These are phyloP conservation scores for Floccularia luteovirens DNA, from an alignment of 768 basidiomycete species.

Conservation along the genomic window DNA sequence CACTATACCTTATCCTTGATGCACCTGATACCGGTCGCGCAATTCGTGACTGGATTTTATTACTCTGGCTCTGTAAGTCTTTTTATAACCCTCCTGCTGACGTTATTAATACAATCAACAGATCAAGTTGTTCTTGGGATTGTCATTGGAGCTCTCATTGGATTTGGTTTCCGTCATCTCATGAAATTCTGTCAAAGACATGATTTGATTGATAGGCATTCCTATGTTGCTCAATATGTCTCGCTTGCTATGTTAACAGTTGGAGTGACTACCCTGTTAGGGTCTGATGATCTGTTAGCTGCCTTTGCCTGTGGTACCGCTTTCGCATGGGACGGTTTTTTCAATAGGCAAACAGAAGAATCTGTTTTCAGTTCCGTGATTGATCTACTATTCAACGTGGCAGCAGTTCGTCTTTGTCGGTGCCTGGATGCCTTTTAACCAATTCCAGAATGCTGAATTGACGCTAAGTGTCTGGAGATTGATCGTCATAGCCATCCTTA, in stretches of 20 bases:
- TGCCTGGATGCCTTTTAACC: conserved; percentile 92
- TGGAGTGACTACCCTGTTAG: conserved; percentile 78
- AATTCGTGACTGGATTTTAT: conserved; percentile 80
- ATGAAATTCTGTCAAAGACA: conserved; percentile 90
- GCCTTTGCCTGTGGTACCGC: conserved; percentile 94
- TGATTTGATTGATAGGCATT: conserved; percentile 87
- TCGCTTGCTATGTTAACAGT: conserved; percentile 79
- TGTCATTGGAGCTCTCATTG: conserved; percentile 67
- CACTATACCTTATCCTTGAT: conserved; percentile 82
- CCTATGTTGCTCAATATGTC: conserved; percentile 89
- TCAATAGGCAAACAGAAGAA: conserved; percentile 91
- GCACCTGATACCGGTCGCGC: conserved; percentile 48
- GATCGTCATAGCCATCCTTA: conserved; percentile 71
- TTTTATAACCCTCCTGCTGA: conserved; percentile 9
- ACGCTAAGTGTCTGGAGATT: conserved; percentile 81
- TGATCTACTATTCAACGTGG: conserved; percentile 92
- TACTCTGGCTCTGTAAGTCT: conserved; percentile 77
- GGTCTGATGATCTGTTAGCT: conserved; percentile 90
- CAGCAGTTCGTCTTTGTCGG: conserved; percentile 95
- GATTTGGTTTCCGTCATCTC: conserved; percentile 75
- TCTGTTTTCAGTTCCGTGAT: conserved; percentile 94
- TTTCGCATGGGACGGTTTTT: conserved; percentile 96
- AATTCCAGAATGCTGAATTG: conserved; percentile 58
- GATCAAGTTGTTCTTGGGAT: conserved; percentile 77
- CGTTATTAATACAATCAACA: conserved; percentile 14